Evolutionary conservation across 768 basidiomycete species (phyloP).

Genomic region (Boletus speciosus): DNA sequence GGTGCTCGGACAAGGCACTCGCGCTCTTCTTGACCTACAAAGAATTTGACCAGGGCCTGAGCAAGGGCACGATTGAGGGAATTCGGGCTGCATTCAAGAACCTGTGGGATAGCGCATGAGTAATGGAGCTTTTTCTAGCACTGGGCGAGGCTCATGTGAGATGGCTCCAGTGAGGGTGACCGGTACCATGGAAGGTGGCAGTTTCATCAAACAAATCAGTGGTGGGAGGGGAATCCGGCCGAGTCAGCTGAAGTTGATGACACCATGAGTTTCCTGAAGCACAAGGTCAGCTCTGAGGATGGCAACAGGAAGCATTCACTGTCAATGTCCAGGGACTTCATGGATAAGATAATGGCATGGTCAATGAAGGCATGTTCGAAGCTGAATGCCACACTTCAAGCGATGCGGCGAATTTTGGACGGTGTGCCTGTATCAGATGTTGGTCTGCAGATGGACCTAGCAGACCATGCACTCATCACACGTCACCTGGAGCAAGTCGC

Average conservation of each 20-base stretch:
- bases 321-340: conserved; percentile 2
- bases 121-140: not conserved
- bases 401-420: too few species aligned
- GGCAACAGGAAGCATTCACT: conserved; percentile 22
- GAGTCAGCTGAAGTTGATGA: conserved; percentile 20
- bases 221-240: conserved; percentile 31
- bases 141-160: not conserved
- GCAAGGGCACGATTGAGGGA: not conserved
- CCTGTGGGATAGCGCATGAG: not conserved
- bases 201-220: conserved; percentile 19
- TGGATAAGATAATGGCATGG: conserved; percentile 1
- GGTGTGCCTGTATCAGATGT: too few species aligned
- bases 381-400: too few species aligned
- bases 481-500: too few species aligned
- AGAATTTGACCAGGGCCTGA: too few species aligned
- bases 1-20: too few species aligned
- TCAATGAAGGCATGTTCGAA: too few species aligned
- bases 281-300: conserved; percentile 11
- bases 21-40: too few species aligned
- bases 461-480: too few species aligned
- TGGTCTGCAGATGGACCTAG: too few species aligned
- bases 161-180: conserved; percentile 13
- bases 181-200: conserved; percentile 27
- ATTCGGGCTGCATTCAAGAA: not conserved
- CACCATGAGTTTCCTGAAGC: conserved; percentile 25